Evolutionary conservation across 192 early-diverging fungal genomes (phyloP), one percentile per base, ranked within the genome.

Genomic region (Backusella luteola): DNA sequence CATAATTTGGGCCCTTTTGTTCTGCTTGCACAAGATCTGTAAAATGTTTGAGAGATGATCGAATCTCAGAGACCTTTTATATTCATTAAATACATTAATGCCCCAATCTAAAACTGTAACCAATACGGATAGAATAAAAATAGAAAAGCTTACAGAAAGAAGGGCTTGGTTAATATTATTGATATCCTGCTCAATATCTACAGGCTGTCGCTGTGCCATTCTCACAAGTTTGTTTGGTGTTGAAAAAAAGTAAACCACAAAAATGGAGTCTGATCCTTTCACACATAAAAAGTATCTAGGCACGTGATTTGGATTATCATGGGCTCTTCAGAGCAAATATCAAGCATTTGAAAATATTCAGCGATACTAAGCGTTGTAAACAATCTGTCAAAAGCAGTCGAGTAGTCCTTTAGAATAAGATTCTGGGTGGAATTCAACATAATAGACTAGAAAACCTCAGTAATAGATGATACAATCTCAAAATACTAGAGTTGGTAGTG

Each of bases 11-110:
- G n/a, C 46, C 68, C 21, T 76, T 76, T 21, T 59, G 34, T 7
- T 76, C 75, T 26, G 42, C 29, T 41, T 76, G 67, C 32, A 76
- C 39, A 39, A 76, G 68, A 15, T 66, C 38, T 23, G 68, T 70
- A 69, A 76, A 76, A 21, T 76, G 41, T 19, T 39, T n/a, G 2
- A 76, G 32, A 69, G 75, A 76, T 41, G 75, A 56, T 56, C 75
- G 41, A 23, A 76, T 76, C 44, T 76, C 75, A 41, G 75, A 69
- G 11, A 76, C 75, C 75, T 74, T 39, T 56, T 53, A 19, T 34
- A 36, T 35, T 34, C 15, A n/a, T 35, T 67, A 67, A 52, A 53
- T 39, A 39, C 38, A 35, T 32, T 56, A 32, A 73, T 7, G n/a
- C 15, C 2, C 19, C 19, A 21, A 35, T 59, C 44, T 46, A 39